Conservation (phyloP, 2,329 filamentous ascomycete species). For the Fusarium torulosum region DNA sequence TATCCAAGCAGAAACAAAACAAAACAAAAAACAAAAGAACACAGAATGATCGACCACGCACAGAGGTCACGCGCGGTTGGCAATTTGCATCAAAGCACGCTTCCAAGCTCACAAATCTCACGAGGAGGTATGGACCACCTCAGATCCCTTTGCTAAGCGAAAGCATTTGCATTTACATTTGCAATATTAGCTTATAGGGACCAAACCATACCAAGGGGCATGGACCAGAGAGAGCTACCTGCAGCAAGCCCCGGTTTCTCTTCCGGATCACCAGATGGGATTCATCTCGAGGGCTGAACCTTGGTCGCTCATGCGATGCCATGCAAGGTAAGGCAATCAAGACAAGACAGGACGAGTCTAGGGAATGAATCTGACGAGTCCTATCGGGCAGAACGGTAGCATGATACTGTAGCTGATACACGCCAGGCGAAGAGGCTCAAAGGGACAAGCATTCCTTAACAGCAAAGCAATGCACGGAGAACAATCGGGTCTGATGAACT, state of each 20-base stretch:
- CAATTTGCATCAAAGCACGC: constrained; percentile 41
- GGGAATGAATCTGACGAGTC: constrained; percentile 1
- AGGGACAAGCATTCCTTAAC: constrained; percentile 31
- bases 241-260: constrained; percentile 2
- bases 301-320: constrained; percentile 17
- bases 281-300: constrained; percentile 16
- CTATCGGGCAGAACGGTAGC: not conserved
- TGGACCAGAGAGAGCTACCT: constrained; percentile 25
- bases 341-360: constrained; percentile 14
- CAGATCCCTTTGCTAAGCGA: constrained; percentile 17
- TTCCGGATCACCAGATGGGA: constrained; percentile 24
- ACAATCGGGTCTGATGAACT: constrained; percentile 26
- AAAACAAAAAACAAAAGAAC: constrained; percentile 26
- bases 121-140: not conserved
- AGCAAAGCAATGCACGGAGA: constrained; percentile 32
- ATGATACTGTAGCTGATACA: constrained; percentile 9
- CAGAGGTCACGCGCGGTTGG: constrained; percentile 40
- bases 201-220: constrained; percentile 1
- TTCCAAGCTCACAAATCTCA: not conserved
- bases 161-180: not conserved
- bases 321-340: constrained; percentile 17
- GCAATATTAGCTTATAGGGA: not conserved
- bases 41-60: constrained; percentile 11
- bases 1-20: constrained; percentile 23
- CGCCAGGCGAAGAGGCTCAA: constrained; percentile 10